Percentiles rank a stretch among this genome's conserved stretches.
Evolutionary conservation across 1,284 basidiomycete species (phyloP).

Genomic region (Naganishia sp.): DNA sequence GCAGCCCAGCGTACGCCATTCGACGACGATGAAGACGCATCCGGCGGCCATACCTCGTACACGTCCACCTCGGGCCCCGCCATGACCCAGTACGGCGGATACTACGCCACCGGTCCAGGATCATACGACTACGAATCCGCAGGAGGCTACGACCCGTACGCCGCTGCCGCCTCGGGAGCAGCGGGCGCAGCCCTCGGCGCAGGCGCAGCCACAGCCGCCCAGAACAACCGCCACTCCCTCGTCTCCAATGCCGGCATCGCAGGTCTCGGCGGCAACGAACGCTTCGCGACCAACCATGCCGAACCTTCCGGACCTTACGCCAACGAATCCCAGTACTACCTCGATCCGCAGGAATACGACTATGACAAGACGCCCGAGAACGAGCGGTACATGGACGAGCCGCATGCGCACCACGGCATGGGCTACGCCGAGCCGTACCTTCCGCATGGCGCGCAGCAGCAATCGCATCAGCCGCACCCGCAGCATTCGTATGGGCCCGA

Average conservation of each 20-base stretch:
- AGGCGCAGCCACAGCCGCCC: slow-evolving; percentile 28
- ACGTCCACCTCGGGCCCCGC: slow-evolving; percentile 47
- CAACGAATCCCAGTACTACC: slow-evolving; percentile 44
- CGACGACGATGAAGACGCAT: slow-evolving; percentile 51
- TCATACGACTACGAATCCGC: slow-evolving; percentile 37
- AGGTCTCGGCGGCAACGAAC: slow-evolving; percentile 41
- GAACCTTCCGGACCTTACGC: slow-evolving; percentile 24
- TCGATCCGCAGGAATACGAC: slow-evolving; percentile 46
- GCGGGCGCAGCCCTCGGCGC: slow-evolving; percentile 37
- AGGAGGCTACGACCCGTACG: slow-evolving; percentile 53
- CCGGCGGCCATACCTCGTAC: slow-evolving; percentile 45
- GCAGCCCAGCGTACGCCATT: slow-evolving; percentile 50
- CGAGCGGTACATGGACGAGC: slow-evolving; percentile 25
- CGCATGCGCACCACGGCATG: not conserved
- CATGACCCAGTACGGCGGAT: slow-evolving; percentile 53
- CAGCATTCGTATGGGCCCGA: not conserved
- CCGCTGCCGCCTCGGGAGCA: slow-evolving; percentile 38
- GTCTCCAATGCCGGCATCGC: slow-evolving; percentile 43
- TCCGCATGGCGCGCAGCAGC: not conserved
- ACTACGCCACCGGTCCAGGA: slow-evolving; percentile 43
- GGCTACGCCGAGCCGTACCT: slow-evolving; percentile 19
- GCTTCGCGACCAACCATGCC: slow-evolving; percentile 22
- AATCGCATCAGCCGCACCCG: not conserved
- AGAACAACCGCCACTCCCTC: slow-evolving; percentile 37
- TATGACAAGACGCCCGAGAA: slow-evolving; percentile 29